phyloP scores from a whole-genome alignment of 441 rosid genomes.

The Brassica balearica region DNA sequence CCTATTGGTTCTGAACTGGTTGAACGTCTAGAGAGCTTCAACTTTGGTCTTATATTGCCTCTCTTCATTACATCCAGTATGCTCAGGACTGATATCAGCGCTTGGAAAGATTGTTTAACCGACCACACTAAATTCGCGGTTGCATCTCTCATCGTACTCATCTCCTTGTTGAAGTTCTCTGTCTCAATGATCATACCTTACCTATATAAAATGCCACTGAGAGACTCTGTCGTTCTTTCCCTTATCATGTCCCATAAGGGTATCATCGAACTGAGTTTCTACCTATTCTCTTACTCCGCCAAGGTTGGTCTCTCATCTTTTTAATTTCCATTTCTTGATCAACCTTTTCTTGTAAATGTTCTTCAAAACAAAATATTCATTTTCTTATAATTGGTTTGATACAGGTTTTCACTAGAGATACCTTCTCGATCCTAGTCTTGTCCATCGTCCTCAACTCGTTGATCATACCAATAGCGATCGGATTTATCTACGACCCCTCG shows the following conservation, averaged over 20 bases:
- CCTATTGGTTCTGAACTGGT: conserved; percentile 62
- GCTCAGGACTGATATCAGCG: conserved; percentile 27
- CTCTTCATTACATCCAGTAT: conserved; percentile 24
- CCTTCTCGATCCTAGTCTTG: conserved; percentile 34
- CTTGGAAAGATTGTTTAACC: conserved; percentile 9
- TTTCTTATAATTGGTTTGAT: conserved; percentile 6
- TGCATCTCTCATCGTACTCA: conserved; percentile 6
- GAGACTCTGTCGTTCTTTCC: conserved; percentile 48
- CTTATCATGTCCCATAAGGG: conserved; percentile 54
- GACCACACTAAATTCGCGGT: conserved; percentile 12
- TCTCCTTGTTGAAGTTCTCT: conserved; percentile 38
- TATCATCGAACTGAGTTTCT: conserved; percentile 47
- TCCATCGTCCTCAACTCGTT: conserved; percentile 44
- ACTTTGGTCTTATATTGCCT: conserved; percentile 36
- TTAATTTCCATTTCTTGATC: not conserved
- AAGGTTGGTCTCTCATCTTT: conserved; percentile 8
- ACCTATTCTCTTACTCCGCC: conserved; percentile 18
- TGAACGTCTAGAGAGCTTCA: conserved; percentile 48
- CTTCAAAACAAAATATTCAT: not conserved
- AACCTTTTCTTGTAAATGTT: not conserved
- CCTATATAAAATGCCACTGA: conserved; percentile 49
- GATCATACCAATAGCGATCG: conserved; percentile 34
- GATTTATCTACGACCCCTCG: conserved; percentile 47
- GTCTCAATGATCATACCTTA: conserved; percentile 40
- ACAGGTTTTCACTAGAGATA: not conserved